A percentile compares a stretch with the other conserved stretches of the same genome.
These are phyloP conservation scores for Begonia fuchsioides DNA, from an alignment of 306 rosid species.

Conservation along the genomic window DNA sequence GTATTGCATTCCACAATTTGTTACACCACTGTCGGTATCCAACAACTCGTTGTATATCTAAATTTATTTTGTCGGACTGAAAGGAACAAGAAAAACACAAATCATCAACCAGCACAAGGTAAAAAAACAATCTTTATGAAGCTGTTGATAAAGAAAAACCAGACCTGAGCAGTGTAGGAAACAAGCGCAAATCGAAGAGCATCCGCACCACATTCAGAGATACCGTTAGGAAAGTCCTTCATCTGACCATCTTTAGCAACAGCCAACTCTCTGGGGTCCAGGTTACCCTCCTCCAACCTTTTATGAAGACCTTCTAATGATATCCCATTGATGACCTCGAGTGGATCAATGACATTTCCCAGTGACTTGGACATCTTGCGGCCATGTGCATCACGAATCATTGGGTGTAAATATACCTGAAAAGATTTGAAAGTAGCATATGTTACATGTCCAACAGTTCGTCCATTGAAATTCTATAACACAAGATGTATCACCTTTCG, in stretches of 20 bases:
- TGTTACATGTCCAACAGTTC: not conserved
- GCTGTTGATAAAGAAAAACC: slow-evolving; percentile 4
- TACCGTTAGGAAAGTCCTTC: slow-evolving; percentile 88
- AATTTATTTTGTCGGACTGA: slow-evolving; percentile 93
- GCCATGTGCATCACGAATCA: slow-evolving; percentile 98
- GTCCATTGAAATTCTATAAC: not conserved
- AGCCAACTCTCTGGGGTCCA: slow-evolving; percentile 72
- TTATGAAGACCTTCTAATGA: slow-evolving; percentile 63
- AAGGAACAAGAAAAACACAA: slow-evolving; percentile 7
- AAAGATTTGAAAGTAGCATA: slow-evolving; percentile 5
- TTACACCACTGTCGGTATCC: slow-evolving; percentile 97
- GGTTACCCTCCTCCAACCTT: slow-evolving; percentile 77
- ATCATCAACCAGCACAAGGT: slow-evolving; percentile 1
- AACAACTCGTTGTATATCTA: slow-evolving; percentile 88
- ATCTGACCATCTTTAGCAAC: slow-evolving; percentile 69
- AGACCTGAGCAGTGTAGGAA: slow-evolving; percentile 90
- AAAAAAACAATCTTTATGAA: slow-evolving; percentile 2
- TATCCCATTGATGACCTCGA: slow-evolving; percentile 80
- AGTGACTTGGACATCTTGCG: slow-evolving; percentile 97
- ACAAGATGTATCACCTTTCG: slow-evolving; percentile 30
- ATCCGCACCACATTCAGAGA: slow-evolving; percentile 89
- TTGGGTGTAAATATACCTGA: slow-evolving; percentile 94
- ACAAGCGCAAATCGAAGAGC: slow-evolving; percentile 93
- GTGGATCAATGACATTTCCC: slow-evolving; percentile 94
- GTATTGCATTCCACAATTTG: slow-evolving; percentile 84